A percentile compares a stretch with the other conserved stretches of the same genome.
Conservation (phyloP, 208 protist species). For the Phytomonas serpens region DNA sequence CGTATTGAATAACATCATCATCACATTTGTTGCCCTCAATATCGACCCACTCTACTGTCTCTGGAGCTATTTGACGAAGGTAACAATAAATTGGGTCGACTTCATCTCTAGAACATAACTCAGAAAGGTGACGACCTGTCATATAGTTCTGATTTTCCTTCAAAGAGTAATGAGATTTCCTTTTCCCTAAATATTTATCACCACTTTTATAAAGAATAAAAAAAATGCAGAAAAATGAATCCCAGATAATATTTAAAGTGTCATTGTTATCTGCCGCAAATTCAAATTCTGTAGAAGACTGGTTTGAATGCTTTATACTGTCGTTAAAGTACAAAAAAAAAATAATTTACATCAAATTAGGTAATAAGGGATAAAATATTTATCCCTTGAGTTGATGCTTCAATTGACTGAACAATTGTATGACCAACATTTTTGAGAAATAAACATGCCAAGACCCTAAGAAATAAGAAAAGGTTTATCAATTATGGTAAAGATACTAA, state of each 20-base stretch:
- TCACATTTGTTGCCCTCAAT: constrained; percentile 6
- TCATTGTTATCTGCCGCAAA: neutral
- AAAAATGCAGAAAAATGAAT: neutral
- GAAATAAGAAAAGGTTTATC: neutral
- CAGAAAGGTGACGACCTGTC: constrained; percentile 54
- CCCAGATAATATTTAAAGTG: neutral
- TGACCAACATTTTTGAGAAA: neutral
- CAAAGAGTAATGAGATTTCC: neutral
- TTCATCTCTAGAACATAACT: constrained; percentile 53
- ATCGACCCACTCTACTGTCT: constrained; percentile 10
- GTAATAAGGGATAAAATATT: neutral
- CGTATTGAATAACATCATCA: constrained; percentile 13
- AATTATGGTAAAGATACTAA: neutral
- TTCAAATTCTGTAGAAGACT: neutral
- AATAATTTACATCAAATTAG: neutral
- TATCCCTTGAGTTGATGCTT: neutral
- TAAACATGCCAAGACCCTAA: neutral
- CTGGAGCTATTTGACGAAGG: constrained; percentile 31
- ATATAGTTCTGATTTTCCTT: constrained; percentile 6
- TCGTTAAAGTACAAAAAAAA: neutral
- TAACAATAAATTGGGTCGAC: constrained; percentile 35
- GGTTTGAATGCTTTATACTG: neutral
- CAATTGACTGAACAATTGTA: neutral
- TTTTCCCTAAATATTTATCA: constrained; percentile 16
- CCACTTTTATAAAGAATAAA: constrained; percentile 2